Evolutionary conservation across 805 yeast species (phyloP).

Genomic region (Spathaspora sp.): DNA sequence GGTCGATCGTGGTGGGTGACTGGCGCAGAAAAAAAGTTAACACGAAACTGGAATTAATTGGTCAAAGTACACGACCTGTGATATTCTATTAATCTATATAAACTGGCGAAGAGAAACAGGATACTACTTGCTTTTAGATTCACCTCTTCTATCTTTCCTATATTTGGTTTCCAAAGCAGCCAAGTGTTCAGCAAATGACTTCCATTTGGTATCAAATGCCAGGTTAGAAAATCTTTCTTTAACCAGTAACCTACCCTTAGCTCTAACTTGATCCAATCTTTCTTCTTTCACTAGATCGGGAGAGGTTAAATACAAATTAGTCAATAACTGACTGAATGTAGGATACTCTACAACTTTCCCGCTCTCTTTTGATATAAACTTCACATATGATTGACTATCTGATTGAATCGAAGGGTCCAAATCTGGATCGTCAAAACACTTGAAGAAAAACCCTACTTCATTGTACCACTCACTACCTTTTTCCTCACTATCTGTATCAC

Average conservation of each 20-base stretch:
- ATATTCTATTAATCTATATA: neutral
- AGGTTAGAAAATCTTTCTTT: conserved; percentile 58
- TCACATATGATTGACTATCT: conserved; percentile 2
- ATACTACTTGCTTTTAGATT: conserved; percentile 4
- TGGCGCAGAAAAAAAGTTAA: conserved; percentile 2
- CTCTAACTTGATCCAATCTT: conserved; percentile 39
- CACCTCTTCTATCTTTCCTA: conserved; percentile 25
- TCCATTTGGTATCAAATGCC: conserved; percentile 56
- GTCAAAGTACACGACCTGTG: neutral
- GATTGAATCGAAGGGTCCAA: conserved; percentile 18
- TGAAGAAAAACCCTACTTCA: conserved; percentile 79
- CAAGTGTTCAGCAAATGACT: conserved; percentile 14
- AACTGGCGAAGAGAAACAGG: neutral
- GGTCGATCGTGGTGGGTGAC: neutral
- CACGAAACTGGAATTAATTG: neutral
- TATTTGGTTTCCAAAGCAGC: conserved; percentile 19
- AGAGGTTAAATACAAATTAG: conserved; percentile 35
- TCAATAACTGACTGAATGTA: conserved; percentile 48
- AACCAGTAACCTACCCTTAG: conserved; percentile 44
- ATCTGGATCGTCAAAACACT: conserved; percentile 70
- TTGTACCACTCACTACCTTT: conserved; percentile 22
- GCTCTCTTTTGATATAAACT: neutral
- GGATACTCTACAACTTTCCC: conserved; percentile 27
- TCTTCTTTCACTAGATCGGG: conserved; percentile 20
- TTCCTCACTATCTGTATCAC: conserved; percentile 1